These are phyloP conservation scores for Phlegmacium glaucopus DNA, from an alignment of 768 basidiomycete genomes.

Conservation along the genomic window DNA sequence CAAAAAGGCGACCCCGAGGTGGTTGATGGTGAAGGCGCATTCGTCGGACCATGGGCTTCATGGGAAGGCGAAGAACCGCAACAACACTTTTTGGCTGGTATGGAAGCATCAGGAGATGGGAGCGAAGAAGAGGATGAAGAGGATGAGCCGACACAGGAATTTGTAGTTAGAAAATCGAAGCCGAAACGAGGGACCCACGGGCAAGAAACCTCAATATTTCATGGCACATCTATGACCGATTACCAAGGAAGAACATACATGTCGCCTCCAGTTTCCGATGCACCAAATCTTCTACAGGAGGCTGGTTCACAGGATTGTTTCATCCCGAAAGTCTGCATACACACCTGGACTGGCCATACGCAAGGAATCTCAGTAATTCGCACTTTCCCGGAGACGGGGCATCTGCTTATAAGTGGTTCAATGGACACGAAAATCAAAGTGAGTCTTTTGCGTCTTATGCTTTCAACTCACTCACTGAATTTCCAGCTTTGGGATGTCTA, in stretches of 20 bases:
- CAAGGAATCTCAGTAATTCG: constrained; percentile 94
- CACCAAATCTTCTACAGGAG: constrained; percentile 78
- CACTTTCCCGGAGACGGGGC: constrained; percentile 89
- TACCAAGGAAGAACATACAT: constrained; percentile 99
- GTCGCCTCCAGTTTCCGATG: constrained; percentile 87
- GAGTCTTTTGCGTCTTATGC: constrained; percentile 7
- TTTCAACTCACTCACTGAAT: constrained; percentile 8
- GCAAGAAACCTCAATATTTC: constrained; percentile 93
- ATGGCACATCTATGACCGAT: constrained; percentile 94
- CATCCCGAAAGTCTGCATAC: constrained; percentile 92
- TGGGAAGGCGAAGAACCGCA: constrained; percentile 83
- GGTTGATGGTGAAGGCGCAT: constrained; percentile 87
- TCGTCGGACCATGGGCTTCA: constrained; percentile 92
- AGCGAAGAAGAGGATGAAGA: constrained; percentile 65
- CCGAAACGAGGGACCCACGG: constrained; percentile 78
- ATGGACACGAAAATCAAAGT: constrained; percentile 99
- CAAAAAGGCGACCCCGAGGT: constrained; percentile 77
- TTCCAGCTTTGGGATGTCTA: constrained; percentile 95
- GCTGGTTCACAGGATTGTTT: constrained; percentile 86
- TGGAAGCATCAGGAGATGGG: constrained; percentile 57
- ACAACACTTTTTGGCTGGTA: constrained; percentile 56
- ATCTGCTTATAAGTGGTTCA: constrained; percentile 88
- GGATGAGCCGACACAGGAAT: constrained; percentile 56
- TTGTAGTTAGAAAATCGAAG: constrained; percentile 67
- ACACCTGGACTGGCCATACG: constrained; percentile 98